phyloP scores from a whole-genome alignment of 1,284 basidiomycete species.

The Hymenochaete sp. region DNA sequence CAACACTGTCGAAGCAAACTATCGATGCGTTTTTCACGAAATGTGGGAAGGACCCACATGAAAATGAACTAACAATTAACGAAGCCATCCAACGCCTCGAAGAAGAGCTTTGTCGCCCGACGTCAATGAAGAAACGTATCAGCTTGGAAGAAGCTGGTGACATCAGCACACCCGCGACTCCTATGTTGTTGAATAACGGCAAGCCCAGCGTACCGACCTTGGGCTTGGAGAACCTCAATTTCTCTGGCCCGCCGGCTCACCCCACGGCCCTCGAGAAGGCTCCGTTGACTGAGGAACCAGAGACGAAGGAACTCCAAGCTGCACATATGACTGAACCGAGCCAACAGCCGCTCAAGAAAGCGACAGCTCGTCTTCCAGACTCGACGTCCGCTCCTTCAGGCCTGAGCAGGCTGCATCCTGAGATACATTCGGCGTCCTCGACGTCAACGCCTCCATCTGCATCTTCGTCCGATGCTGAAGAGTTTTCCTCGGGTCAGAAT shows the following conservation, averaged over 20 bases:
- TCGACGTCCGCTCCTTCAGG: background rate
- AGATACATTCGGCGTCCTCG: conserved; percentile 21
- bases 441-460: no score
- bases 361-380: conserved; percentile 14
- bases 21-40: conserved; percentile 74
- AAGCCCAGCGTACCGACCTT: conserved; percentile 26
- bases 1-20: conserved; percentile 78
- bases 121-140: conserved; percentile 59
- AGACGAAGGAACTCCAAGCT: conserved; percentile 17
- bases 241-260: conserved; percentile 45
- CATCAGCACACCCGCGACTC: conserved; percentile 39
- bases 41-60: conserved; percentile 55
- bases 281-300: conserved; percentile 12
- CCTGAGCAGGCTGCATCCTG: background rate
- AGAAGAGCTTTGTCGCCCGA: conserved; percentile 64
- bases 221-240: conserved; percentile 50
- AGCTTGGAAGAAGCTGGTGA: conserved; percentile 33
- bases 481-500: conserved; percentile 20
- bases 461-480: conserved; percentile 22
- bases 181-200: conserved; percentile 31
- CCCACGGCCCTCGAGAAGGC: conserved; percentile 18
- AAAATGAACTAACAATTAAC: conserved; percentile 70
- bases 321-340: conserved; percentile 35
- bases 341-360: conserved; percentile 35
- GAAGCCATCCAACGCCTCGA: conserved; percentile 79